Conservation (phyloP, 768 basidiomycete species). For the Lactifluus rugatus region DNA sequence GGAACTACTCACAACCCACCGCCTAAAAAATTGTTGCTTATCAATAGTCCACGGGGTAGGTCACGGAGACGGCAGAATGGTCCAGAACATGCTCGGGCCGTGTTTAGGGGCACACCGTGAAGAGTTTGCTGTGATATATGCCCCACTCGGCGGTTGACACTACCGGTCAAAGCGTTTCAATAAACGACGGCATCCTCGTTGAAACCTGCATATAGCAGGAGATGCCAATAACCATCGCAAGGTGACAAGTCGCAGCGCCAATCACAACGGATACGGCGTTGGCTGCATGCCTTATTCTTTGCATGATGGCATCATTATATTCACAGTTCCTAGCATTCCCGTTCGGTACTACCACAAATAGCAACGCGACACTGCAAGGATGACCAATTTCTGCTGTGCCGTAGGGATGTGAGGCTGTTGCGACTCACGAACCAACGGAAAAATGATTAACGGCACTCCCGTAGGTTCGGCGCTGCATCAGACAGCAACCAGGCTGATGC, state of each 20-base stretch:
- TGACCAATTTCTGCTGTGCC: neutral
- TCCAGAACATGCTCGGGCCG: conserved; percentile 28
- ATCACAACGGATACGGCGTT: conserved; percentile 8
- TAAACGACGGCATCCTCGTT: conserved; percentile 11
- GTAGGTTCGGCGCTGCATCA: neutral
- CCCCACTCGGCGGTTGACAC: conserved; percentile 63
- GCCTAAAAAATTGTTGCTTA: conserved; percentile 42
- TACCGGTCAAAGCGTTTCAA: conserved; percentile 3
- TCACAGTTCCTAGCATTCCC: neutral
- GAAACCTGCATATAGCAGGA: conserved; percentile 12
- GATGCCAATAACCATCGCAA: conserved; percentile 3
- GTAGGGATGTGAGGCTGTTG: neutral
- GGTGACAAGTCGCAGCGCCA: conserved; percentile 1
- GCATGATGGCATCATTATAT: conserved; percentile 1
- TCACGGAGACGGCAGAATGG: conserved; percentile 72
- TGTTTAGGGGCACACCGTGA: conserved; percentile 61
- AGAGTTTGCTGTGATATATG: conserved; percentile 77
- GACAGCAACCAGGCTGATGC: conserved; percentile 1
- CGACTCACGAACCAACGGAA: conserved; percentile 4
- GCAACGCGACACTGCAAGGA: neutral
- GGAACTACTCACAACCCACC: conserved; percentile 40
- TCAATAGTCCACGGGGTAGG: conserved; percentile 42
- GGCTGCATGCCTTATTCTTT: conserved; percentile 1
- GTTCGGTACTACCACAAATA: conserved; percentile 3
- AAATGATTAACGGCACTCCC: neutral